Base-by-base conservation (phyloP, 805 yeast species). In the Lipomyces spencermartinsiae region DNA sequence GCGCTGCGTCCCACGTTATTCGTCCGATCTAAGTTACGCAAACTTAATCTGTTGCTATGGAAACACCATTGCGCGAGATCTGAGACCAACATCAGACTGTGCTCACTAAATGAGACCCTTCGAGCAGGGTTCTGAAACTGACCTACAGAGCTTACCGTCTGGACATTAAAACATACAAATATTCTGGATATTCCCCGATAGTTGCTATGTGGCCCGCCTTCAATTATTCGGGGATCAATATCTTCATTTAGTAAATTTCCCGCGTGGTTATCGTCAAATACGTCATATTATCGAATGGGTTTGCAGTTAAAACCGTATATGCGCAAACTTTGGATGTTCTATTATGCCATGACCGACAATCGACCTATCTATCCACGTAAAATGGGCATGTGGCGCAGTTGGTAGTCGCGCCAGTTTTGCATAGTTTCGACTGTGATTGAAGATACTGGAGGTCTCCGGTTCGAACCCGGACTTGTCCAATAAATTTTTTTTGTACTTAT, bases 361-460 rank as follows among this genome's bases (percentile, higher is more conserved):
- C n/a, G n/a, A n/a, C n/a, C n/a, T n/a, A n/a, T n/a, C n/a, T n/a
- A n/a, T n/a, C n/a, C n/a, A n/a, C n/a, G n/a, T n/a, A n/a, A n/a
- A n/a, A n/a, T n/a, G 74, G 74, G 74, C 74, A 71, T 71, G 74
- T 71, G 74, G 74, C 74, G 74, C 74, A 71, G 74, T 71, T 71
- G 74, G 74, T 71, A 71, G 74, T 70, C 74, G 74, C 74, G 74
- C 73, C 71, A 71, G 73, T 70, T 71, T 71, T 71, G 74, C 74
- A 71, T 62, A 22, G 22, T 25, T 55, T n/a, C 53, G 49, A 7
- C 33, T 34, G 65, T 35, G 39, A 19, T 1, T 57, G 34, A 35
- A 65, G 9, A 16, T 65, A 67, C 71, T 71, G 70, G 73, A 71
- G 74, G 74, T 70, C 74, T 71, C 73, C 74, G 74, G 74, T 71